Percentiles rank a stretch among this genome's conserved stretches.
Conservation (phyloP, 768 basidiomycete genomes). For the Ramaria rubella region DNA sequence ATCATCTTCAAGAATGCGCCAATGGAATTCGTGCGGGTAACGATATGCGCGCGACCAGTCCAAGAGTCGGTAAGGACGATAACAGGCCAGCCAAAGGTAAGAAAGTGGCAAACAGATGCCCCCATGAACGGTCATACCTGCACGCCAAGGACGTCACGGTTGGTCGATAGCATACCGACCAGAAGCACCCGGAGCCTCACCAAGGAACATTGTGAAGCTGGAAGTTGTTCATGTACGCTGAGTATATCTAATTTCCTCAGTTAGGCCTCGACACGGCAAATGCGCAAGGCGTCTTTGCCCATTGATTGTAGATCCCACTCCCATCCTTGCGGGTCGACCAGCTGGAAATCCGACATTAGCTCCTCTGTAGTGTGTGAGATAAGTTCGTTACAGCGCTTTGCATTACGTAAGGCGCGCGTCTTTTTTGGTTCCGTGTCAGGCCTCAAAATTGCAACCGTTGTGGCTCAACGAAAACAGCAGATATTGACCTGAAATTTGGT, state of each 20-base stretch:
- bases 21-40: conserved; percentile 66
- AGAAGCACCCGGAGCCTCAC: conserved; percentile 34
- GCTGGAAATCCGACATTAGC: conserved; percentile 49
- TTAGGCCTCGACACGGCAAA: conserved; percentile 3
- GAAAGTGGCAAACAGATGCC: conserved; percentile 68
- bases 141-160: not conserved
- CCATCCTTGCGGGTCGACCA: conserved; percentile 74
- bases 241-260: conserved; percentile 41
- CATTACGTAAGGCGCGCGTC: too few species aligned
- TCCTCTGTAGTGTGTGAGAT: not conserved
- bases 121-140: conserved; percentile 80
- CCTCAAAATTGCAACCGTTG: too few species aligned
- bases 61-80: conserved; percentile 68
- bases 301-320: conserved; percentile 76
- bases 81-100: conserved; percentile 78
- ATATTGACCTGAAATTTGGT: too few species aligned
- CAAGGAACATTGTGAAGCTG: conserved; percentile 64
- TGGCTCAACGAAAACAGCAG: too few species aligned
- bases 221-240: conserved; percentile 75
- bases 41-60: conserved; percentile 72
- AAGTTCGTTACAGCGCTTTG: too few species aligned
- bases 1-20: conserved; percentile 80
- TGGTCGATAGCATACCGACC: not conserved
- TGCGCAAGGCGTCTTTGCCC: conserved; percentile 20
- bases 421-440: too few species aligned